A percentile compares a stretch with the other conserved stretches of the same genome.
Evolutionary conservation across 208 protist genomes (phyloP).

Genomic region (Wallacemonas collosoma): DNA sequence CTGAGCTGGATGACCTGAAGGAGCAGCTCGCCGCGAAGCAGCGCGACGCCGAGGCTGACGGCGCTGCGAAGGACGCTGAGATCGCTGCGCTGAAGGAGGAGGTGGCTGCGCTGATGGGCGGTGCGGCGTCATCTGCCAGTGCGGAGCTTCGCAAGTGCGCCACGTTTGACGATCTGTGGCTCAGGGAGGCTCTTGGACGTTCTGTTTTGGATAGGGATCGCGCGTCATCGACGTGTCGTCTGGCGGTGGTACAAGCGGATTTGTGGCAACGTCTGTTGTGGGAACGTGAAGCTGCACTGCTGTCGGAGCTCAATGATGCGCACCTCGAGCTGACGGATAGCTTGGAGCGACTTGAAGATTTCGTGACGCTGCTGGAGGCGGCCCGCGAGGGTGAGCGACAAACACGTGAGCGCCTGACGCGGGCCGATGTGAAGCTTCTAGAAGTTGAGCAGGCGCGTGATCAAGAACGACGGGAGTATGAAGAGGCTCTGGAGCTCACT

Average conservation of each 20-base stretch:
- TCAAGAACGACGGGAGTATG: constrained; percentile 17
- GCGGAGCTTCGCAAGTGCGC: neutral
- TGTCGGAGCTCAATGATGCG: constrained; percentile 40
- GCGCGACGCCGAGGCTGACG: neutral
- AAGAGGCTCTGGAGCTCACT: constrained; percentile 25
- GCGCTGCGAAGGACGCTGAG: constrained; percentile 16
- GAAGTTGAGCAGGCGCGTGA: constrained; percentile 11
- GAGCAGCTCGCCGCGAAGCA: constrained; percentile 25
- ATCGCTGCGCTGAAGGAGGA: constrained; percentile 19
- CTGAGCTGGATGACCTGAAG: constrained; percentile 17
- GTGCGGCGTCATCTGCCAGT: neutral
- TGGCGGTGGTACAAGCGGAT: neutral
- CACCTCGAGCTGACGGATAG: constrained; percentile 50
- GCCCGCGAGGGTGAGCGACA: constrained; percentile 44
- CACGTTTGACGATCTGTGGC: neutral
- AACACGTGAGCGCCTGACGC: constrained; percentile 32
- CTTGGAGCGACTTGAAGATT: constrained; percentile 60
- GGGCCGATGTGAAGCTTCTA: constrained; percentile 43
- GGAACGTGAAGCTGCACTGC: constrained; percentile 41
- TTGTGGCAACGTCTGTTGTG: constrained; percentile 7
- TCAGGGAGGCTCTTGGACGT: constrained; percentile 21
- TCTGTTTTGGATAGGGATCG: constrained; percentile 18
- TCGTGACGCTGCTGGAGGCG: constrained; percentile 53
- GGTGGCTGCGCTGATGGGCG: neutral
- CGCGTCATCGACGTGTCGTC: neutral